Conservation (phyloP, 1,139 yeast species). For the Suhomyces ambrosiae region DNA sequence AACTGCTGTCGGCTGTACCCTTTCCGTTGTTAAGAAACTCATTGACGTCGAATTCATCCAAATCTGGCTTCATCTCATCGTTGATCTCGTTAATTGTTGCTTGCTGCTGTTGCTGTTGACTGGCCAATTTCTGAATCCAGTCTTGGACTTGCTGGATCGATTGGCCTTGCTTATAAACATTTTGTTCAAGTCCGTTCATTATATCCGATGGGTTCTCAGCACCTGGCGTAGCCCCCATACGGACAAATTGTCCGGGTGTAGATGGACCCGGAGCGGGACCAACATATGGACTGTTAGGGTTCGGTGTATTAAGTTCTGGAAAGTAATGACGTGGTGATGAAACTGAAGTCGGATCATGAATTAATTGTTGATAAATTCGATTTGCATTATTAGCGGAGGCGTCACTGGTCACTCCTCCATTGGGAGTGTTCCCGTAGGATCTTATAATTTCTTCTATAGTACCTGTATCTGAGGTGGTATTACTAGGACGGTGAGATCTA, state of each 20-base stretch:
- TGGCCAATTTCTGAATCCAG: slow-evolving; percentile 52
- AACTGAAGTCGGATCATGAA: slow-evolving; percentile 25
- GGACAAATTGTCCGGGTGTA: slow-evolving; percentile 15
- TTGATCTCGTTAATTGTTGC: slow-evolving; percentile 18
- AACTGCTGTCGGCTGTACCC: neutral
- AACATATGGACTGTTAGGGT: slow-evolving; percentile 12
- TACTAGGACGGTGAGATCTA: slow-evolving; percentile 9
- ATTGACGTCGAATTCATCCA: slow-evolving; percentile 42
- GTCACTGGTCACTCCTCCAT: slow-evolving; percentile 7
- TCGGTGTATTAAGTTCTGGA: slow-evolving; percentile 35
- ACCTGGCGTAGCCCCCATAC: slow-evolving; percentile 12
- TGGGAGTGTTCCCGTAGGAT: slow-evolving; percentile 30
- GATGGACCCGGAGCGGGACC: slow-evolving; percentile 14
- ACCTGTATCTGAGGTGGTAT: slow-evolving; percentile 22
- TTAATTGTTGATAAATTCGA: slow-evolving; percentile 35
- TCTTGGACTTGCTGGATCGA: slow-evolving; percentile 61
- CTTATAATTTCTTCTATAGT: slow-evolving; percentile 43
- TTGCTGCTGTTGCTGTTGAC: slow-evolving; percentile 39
- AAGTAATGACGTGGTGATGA: slow-evolving; percentile 37
- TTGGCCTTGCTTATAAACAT: slow-evolving; percentile 52
- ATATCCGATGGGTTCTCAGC: slow-evolving; percentile 18
- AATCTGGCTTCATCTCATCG: slow-evolving; percentile 20
- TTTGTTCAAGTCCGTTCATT: slow-evolving; percentile 44
- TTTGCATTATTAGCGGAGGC: slow-evolving; percentile 24
- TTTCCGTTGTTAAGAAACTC: slow-evolving; percentile 32